phyloP scores from a whole-genome alignment of 2,329 filamentous ascomycete genomes.

The Achaetomium macrosporum region DNA sequence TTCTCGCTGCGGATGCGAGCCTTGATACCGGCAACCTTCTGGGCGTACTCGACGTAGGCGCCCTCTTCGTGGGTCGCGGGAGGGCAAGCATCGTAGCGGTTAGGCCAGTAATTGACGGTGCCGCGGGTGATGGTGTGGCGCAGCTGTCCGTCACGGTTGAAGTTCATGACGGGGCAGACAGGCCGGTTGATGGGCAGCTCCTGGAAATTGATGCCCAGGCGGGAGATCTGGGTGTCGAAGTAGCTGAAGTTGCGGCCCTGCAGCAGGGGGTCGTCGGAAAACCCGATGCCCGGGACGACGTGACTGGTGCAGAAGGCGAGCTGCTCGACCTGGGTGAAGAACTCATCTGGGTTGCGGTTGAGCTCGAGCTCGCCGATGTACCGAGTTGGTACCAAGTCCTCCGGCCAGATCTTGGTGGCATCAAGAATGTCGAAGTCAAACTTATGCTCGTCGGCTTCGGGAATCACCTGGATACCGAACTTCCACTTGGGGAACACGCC shows the following conservation, averaged over 20 bases:
- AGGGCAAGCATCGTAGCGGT: constrained; percentile 58
- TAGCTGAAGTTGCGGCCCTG: constrained; percentile 69
- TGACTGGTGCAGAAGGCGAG: constrained; percentile 77
- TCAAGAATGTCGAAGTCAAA: constrained; percentile 86
- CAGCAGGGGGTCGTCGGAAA: constrained; percentile 67
- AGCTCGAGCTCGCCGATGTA: constrained; percentile 76
- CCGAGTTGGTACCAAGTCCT: constrained; percentile 66
- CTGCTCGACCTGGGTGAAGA: constrained; percentile 77
- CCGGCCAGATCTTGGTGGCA: constrained; percentile 80
- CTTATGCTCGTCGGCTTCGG: constrained; percentile 64
- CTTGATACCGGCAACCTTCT: constrained; percentile 65
- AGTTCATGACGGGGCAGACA: constrained; percentile 68
- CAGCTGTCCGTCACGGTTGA: constrained; percentile 68
- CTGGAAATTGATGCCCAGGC: constrained; percentile 69
- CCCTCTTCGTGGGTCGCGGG: constrained; percentile 58
- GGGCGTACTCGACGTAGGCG: constrained; percentile 62
- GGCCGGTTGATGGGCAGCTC: constrained; percentile 73
- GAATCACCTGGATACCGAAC: constrained; percentile 66
- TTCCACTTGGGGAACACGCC: constrained; percentile 27
- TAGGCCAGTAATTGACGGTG: constrained; percentile 74
- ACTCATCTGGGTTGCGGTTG: constrained; percentile 75
- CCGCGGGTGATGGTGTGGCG: constrained; percentile 69
- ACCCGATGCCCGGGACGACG: constrained; percentile 70
- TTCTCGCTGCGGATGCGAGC: constrained; percentile 62
- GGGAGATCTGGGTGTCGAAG: constrained; percentile 62